Percentiles rank a stretch among this genome's conserved stretches.
These are phyloP conservation scores for Boletus huronensis DNA, from an alignment of 768 basidiomycete genomes.

Conservation along the genomic window DNA sequence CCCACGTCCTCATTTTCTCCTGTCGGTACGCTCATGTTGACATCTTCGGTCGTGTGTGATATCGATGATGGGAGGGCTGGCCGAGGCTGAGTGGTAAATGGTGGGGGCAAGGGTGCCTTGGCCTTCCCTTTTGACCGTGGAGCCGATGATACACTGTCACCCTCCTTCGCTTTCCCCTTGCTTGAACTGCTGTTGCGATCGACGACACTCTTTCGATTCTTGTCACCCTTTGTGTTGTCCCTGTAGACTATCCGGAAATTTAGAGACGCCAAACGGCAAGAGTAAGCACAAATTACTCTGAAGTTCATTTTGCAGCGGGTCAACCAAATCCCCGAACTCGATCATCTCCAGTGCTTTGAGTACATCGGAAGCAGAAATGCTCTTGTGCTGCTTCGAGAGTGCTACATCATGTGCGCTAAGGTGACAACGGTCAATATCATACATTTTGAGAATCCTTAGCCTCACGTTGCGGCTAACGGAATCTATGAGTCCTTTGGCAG, in stretches of 20 bases:
- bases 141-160: conserved; percentile 31
- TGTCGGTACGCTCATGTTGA: conserved; percentile 19
- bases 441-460: neutral
- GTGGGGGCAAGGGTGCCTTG: conserved; percentile 24
- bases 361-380: conserved; percentile 86
- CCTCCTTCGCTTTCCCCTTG: conserved; percentile 33
- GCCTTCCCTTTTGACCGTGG: conserved; percentile 32
- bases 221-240: conserved; percentile 59
- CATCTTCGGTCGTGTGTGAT: conserved; percentile 25
- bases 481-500: neutral
- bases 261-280: neutral
- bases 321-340: conserved; percentile 70
- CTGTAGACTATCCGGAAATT: conserved; percentile 52
- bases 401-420: conserved; percentile 86
- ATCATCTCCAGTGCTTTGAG: conserved; percentile 80
- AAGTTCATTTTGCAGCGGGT: conserved; percentile 61
- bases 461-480: conserved; percentile 45
- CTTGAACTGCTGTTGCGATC: conserved; percentile 24
- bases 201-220: conserved; percentile 35
- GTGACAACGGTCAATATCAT: conserved; percentile 4
- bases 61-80: conserved; percentile 27
- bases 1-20: conserved; percentile 32
- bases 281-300: conserved; percentile 38
- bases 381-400: conserved; percentile 78
- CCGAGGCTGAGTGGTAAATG: conserved; percentile 30